Conservation (phyloP, 2,329 filamentous ascomycete genomes). For the Penicillium sp. region DNA sequence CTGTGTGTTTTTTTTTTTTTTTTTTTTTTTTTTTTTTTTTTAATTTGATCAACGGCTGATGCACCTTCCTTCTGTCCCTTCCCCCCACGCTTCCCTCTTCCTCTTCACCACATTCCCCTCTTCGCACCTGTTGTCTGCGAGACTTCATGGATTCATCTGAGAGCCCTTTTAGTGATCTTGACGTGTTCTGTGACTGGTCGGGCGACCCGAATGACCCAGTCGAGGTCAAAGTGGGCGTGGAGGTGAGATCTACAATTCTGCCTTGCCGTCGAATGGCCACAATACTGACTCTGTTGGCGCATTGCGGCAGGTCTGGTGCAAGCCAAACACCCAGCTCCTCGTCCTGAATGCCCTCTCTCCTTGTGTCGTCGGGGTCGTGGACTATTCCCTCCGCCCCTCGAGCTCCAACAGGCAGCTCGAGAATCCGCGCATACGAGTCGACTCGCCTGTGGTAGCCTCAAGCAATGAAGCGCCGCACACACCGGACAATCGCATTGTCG, state of each 20-base stretch:
- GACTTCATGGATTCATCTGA: conserved; percentile 11
- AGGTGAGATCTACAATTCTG: conserved; percentile 23
- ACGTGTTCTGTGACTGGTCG: conserved; percentile 34
- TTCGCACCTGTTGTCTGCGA: not conserved
- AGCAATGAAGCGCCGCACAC: no score
- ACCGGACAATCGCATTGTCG: no score
- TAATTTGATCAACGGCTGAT: conserved; percentile 15
- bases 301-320: conserved; percentile 23
- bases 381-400: not conserved
- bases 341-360: not conserved
- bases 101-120: conserved; percentile 1
- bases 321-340: conserved; percentile 9
- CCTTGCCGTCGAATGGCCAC: not conserved
- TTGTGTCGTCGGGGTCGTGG: not conserved
- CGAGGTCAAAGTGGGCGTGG: conserved; percentile 27
- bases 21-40: conserved; percentile 6
- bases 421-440: no score
- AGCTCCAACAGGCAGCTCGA: no score
- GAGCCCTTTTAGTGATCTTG: conserved; percentile 28
- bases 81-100: not conserved
- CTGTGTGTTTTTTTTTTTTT: conserved; percentile 12
- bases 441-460: no score
- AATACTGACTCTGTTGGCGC: not conserved
- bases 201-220: conserved; percentile 26
- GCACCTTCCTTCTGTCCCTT: conserved; percentile 2